phyloP scores from a whole-genome alignment of 306 rosid species.

The Citrullus amarus region DNA sequence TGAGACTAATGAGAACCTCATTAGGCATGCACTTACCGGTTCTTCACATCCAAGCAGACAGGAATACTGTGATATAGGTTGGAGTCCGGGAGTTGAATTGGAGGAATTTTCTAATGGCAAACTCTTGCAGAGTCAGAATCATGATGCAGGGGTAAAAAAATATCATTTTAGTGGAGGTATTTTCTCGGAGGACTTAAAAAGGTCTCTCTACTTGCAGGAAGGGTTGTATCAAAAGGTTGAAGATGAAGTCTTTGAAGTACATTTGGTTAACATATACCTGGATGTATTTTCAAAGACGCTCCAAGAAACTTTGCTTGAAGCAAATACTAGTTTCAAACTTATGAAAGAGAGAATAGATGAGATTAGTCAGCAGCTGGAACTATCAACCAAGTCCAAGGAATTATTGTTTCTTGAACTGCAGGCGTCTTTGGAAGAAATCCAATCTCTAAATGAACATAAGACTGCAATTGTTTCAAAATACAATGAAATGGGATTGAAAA shows the following conservation, averaged over 20 bases:
- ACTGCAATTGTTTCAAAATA: constrained; percentile 39
- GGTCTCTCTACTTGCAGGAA: constrained; percentile 65
- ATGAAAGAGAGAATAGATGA: constrained; percentile 43
- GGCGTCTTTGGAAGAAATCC: constrained; percentile 53
- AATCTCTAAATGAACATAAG: constrained; percentile 44
- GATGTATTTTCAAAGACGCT: constrained; percentile 78
- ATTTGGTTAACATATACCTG: constrained; percentile 52
- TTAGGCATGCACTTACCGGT: constrained; percentile 67
- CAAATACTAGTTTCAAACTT: constrained; percentile 36
- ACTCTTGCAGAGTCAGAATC: constrained; percentile 31
- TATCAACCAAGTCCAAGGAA: constrained; percentile 64
- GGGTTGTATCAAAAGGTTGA: constrained; percentile 76
- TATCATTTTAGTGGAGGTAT: constrained; percentile 43
- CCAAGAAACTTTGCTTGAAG: constrained; percentile 69
- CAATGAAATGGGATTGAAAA: constrained; percentile 53
- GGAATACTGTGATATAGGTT: constrained; percentile 24
- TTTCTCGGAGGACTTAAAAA: constrained; percentile 53
- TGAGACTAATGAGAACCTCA: constrained; percentile 84
- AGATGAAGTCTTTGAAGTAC: constrained; percentile 72
- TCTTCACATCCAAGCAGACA: constrained; percentile 41
- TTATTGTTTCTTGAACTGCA: constrained; percentile 52
- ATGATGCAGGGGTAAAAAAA: constrained; percentile 33
- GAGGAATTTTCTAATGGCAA: constrained; percentile 33
- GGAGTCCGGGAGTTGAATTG: constrained; percentile 25
- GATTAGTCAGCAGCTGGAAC: constrained; percentile 58